Evolutionary conservation across 805 yeast species (phyloP), one percentile per base, ranked within the genome.

Genomic region (Huiozyma sinensis): DNA sequence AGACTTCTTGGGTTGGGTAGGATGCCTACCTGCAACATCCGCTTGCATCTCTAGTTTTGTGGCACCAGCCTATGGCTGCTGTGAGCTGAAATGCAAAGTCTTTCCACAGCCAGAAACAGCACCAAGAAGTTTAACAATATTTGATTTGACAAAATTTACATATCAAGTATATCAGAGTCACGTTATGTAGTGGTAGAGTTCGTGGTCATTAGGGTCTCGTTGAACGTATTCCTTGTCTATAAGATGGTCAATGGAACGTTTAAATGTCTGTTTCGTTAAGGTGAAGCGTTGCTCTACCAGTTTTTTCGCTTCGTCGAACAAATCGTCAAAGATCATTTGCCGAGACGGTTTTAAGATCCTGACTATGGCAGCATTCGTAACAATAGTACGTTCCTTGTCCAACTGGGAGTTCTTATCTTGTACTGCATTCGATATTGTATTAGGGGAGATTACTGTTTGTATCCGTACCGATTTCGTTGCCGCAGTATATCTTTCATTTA

Each of bases 281-380:
- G 73, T 74, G 60, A 88, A 89, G 47, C 92, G 66, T 35, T 69
- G 66, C 24, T 69, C 61, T 40, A 87, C 66, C 48, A 76, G 83
- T 41, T 72, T 71, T 24, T 81, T 70, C 5, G 79, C 76, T 52
- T 81, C 88, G 32, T 71, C 73, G n/a, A 84, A 66, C 43, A 88
- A 67, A 35, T 80, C 81, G 51, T 77, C 78, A 57, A 83, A 90
- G 28, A 61, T 67, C 44, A 81, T 52, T 0, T 70, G 63, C 51
- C 78, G 81, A 32, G 88, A 67, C 1, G 85, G 72, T 64, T 88
- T 88, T 90, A 88, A 80, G n/a, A 81, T 77, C 42, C 96, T 71
- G 5, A 88, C 95, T 44, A 88, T 74, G 0, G 94, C 92, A 1
- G 96, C 95, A 57, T 85, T 92, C 2, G 83, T 68, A 54, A 81